Evolutionary conservation across 2,329 filamentous ascomycete species (phyloP), one percentile per base, ranked within the genome.

Genomic region (Arthroderma sp.): DNA sequence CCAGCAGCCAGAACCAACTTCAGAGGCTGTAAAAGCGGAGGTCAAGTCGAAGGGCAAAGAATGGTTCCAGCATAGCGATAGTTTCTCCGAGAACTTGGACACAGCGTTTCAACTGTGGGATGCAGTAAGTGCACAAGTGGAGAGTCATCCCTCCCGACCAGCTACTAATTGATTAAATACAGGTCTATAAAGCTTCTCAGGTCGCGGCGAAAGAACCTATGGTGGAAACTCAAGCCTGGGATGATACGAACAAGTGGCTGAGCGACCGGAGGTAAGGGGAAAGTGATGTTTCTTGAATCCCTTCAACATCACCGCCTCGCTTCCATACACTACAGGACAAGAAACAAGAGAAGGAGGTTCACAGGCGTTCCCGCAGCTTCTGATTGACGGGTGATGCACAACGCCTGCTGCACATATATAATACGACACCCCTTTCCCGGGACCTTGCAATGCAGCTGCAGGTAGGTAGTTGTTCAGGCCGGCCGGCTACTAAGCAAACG

Each of bases 91-190:
- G 10, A 79, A 81, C 58, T 61, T 82, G 43, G 64, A 74, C 43
- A 70, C 68, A 48, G 77, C 76, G 3, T 82, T 79, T 59, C 70
- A 70, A 47, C 61, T 82, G 29, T 83, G 77, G 77, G 77, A 79
- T 66, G 77, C 78, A 46, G 74, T 78, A 64, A 63, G 73, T 70
- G 39, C 5, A 36, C 15, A 7, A 9, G 9, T 29, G 4, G 8
- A 15, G 6, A 31, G 7, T 30, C 15, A 7, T 29, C 10, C 28
- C 11, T 22, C 15, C 15, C 15, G 15, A 22, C 3, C 15, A 22
- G 15, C 15, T 9, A 6, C 37, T 27, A 36, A 47, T 7, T 38
- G 8, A 45, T 8, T n/a, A 40, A 9, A 29, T 29, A 37, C 49
- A 76, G 74, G 65, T 81, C 44, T 77, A 74, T 54, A 69, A 70